Percentiles rank a stretch among this genome's conserved stretches.
Evolutionary conservation across 495 filamentous ascomycete species (phyloP).

Genomic region (Bathelium albidoporum): DNA sequence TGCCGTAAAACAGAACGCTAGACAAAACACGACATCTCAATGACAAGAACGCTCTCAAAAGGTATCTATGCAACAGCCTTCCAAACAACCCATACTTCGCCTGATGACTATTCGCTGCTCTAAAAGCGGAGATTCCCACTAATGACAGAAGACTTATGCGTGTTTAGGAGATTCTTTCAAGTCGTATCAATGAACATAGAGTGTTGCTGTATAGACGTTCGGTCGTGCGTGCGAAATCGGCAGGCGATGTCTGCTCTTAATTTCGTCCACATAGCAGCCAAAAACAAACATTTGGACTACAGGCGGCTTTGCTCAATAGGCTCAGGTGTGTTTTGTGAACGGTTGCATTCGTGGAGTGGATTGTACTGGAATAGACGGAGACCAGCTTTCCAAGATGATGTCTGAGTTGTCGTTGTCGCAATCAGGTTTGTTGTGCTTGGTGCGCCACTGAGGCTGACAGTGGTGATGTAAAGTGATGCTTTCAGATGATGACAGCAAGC

Average conservation of each 20-base stretch:
- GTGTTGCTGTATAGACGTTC: too few relatives aligned
- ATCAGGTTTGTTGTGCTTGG: not conserved
- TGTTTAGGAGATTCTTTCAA: not conserved
- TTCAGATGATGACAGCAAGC: not conserved
- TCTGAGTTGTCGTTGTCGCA: not conserved
- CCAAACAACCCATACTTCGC: not conserved
- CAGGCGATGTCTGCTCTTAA: too few relatives aligned
- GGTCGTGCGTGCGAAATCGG: too few relatives aligned
- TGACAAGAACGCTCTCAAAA: not conserved
- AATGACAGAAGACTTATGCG: not conserved
- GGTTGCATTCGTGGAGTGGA: too few relatives aligned
- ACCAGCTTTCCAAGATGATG: not conserved
- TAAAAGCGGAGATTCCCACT: not conserved
- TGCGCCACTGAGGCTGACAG: not conserved
- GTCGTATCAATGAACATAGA: too few relatives aligned
- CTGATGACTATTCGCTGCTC: not conserved
- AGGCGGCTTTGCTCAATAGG: too few relatives aligned
- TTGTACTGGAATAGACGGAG: too few relatives aligned
- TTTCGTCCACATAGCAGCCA: too few relatives aligned
- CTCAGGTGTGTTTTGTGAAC: too few relatives aligned
- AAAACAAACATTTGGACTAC: too few relatives aligned
- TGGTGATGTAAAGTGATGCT: not conserved
- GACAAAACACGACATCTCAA: not conserved
- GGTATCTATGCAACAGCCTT: not conserved
- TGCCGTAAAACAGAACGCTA: not conserved